phyloP scores from a whole-genome alignment of 2,329 filamentous ascomycete species.

The Diaporthe sp. region DNA sequence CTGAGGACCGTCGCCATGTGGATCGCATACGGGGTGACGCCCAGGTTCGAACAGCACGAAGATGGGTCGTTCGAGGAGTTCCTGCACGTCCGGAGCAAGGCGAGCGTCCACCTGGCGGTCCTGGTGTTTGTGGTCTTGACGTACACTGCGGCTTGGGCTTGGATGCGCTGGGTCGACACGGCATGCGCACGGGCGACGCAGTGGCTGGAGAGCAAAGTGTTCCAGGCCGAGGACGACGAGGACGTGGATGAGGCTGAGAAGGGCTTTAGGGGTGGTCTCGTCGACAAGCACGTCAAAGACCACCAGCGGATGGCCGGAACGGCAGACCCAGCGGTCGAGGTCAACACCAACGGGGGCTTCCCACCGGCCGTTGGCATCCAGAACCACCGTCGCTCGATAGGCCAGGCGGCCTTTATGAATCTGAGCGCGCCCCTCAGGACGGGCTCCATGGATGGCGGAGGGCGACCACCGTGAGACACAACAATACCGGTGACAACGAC shows the following conservation, averaged over 20 bases:
- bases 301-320: slow-evolving; percentile 1
- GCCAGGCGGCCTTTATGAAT: slow-evolving; percentile 18
- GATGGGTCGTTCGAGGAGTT: slow-evolving; percentile 56
- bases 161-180: slow-evolving; percentile 66
- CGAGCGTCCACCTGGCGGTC: slow-evolving; percentile 58
- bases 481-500: not conserved
- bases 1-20: slow-evolving; percentile 64
- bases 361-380: not conserved
- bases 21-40: slow-evolving; percentile 65
- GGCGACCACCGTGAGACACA: not conserved
- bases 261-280: slow-evolving; percentile 37
- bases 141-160: slow-evolving; percentile 62
- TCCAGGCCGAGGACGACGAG: slow-evolving; percentile 56
- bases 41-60: slow-evolving; percentile 44
- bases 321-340: not conserved
- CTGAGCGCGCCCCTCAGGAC: not conserved
- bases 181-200: slow-evolving; percentile 62
- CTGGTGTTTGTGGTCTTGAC: slow-evolving; percentile 60
- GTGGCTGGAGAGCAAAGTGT: slow-evolving; percentile 62
- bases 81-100: slow-evolving; percentile 57
- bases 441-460: not conserved
- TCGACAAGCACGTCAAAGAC: not conserved
- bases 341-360: not conserved
- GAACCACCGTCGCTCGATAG: slow-evolving; percentile 11
- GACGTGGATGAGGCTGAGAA: slow-evolving; percentile 45